phyloP scores from a whole-genome alignment of 805 yeast genomes.

The Saturnispora sanitii region DNA sequence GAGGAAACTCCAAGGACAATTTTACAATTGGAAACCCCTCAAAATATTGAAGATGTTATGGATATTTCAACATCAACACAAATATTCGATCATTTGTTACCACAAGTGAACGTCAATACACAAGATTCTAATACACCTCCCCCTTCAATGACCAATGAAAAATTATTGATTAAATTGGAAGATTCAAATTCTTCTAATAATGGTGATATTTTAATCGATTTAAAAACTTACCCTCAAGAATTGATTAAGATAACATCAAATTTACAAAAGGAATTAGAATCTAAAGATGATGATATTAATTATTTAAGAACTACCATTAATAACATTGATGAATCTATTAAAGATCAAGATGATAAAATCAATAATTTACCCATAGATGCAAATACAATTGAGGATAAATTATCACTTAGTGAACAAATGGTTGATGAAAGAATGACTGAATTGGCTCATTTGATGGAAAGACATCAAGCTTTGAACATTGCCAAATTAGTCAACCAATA shows the following conservation, averaged over 20 bases:
- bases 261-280: slow-evolving; percentile 1
- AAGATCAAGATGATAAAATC: slow-evolving; percentile 12
- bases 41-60: background rate
- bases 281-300: slow-evolving; percentile 4
- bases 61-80: background rate
- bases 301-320: slow-evolving; percentile 9
- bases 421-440: slow-evolving; percentile 24
- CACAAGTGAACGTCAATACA: background rate
- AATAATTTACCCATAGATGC: slow-evolving; percentile 1
- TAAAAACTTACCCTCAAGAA: slow-evolving; percentile 4
- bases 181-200: background rate
- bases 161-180: background rate
- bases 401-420: slow-evolving; percentile 2
- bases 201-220: background rate
- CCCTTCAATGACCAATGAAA: background rate
- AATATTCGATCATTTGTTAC: background rate
- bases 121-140: background rate
- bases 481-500: slow-evolving; percentile 51
- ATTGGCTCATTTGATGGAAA: slow-evolving; percentile 36
- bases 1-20: slow-evolving; percentile 7
- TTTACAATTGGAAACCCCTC: slow-evolving; percentile 2
- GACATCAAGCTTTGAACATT: slow-evolving; percentile 52
- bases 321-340: slow-evolving; percentile 4
- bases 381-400: slow-evolving; percentile 1
- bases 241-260: slow-evolving; percentile 1